Conservation (phyloP, 169 alveolate genomes). For the Ichthyophthirius multifiliis region DNA sequence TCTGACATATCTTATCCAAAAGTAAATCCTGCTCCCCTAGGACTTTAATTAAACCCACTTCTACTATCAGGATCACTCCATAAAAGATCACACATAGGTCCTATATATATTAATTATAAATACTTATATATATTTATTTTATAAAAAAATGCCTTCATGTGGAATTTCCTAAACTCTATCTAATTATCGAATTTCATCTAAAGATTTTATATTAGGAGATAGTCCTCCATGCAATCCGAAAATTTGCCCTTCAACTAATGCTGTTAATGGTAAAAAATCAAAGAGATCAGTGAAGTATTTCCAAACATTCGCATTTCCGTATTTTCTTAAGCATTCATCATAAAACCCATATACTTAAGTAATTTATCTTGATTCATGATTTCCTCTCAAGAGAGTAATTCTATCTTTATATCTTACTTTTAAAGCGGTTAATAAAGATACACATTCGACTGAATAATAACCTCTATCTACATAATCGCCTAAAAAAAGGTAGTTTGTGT, state of each 20-base stretch:
- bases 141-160: slow-evolving; percentile 70
- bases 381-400: slow-evolving; percentile 88
- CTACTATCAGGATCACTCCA: slow-evolving; percentile 89
- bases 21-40: slow-evolving; percentile 87
- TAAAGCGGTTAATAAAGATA: slow-evolving; percentile 67
- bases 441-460: slow-evolving; percentile 86
- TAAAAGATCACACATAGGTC: slow-evolving; percentile 85
- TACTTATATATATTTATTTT: not conserved
- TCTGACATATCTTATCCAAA: slow-evolving; percentile 83
- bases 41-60: slow-evolving; percentile 76
- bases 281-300: slow-evolving; percentile 90
- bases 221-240: slow-evolving; percentile 67
- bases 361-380: slow-evolving; percentile 94
- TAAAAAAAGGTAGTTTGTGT: slow-evolving; percentile 78
- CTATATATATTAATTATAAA: not conserved
- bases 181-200: slow-evolving; percentile 78
- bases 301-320: slow-evolving; percentile 92
- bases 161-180: slow-evolving; percentile 88
- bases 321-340: slow-evolving; percentile 91
- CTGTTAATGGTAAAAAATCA: slow-evolving; percentile 88
- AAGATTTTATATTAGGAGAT: slow-evolving; percentile 74
- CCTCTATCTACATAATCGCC: slow-evolving; percentile 93
- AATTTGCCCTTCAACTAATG: slow-evolving; percentile 55
- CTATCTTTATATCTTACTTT: slow-evolving; percentile 80
- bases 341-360: slow-evolving; percentile 94